Base-by-base conservation (phyloP, 148 eudicot genomes). In the Suaeda aralocaspica region DNA sequence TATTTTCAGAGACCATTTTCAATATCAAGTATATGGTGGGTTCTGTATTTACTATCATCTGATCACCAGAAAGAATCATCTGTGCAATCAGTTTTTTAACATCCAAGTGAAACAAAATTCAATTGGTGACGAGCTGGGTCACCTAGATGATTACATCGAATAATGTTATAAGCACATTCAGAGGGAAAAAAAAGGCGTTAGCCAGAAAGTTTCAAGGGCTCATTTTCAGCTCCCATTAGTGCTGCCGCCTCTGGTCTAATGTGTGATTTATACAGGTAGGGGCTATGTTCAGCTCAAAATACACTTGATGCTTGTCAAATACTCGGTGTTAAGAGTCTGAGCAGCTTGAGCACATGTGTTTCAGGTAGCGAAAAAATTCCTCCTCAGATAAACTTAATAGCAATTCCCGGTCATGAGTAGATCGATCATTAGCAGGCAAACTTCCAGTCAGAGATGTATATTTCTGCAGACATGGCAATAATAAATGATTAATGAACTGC, bases 1-100 rank as follows among this genome's bases (percentile, higher is more conserved):
- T 45, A 5, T 13, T 5, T 1, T 45, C 49, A 8, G 59, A 11
- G 14, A 21, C 12, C 16, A 59, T 60, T 33, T 18, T 34, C 6
- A n/a, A 60, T 15, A 60, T 9, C 15, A 60, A 34, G 64, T 60
- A 60, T 66, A 69, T 69, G 41, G 41, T 45, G 2, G 64, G 12
- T 55, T 70, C 51, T 59, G 71, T 71, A 77, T 77, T 77, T 71
- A 77, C 76, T 67, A 22, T 36, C 24, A 29, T 68, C 73, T 28
- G 73, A 61, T 61, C 63, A 69, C 70, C 73, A 75, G 69, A 69
- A 76, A 34, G 58, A 76, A 70, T 76, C 70, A 64, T 76, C 67
- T 59, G 80, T 57, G 67, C 56, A 66, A 72, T 36, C 63, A 24
- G 67, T 71, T 62, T 66, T 62, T 64, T 26, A 26, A 65, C 64